Evolutionary conservation across 2,329 filamentous ascomycete species (phyloP).

Genomic region (Juglanconis sp.): DNA sequence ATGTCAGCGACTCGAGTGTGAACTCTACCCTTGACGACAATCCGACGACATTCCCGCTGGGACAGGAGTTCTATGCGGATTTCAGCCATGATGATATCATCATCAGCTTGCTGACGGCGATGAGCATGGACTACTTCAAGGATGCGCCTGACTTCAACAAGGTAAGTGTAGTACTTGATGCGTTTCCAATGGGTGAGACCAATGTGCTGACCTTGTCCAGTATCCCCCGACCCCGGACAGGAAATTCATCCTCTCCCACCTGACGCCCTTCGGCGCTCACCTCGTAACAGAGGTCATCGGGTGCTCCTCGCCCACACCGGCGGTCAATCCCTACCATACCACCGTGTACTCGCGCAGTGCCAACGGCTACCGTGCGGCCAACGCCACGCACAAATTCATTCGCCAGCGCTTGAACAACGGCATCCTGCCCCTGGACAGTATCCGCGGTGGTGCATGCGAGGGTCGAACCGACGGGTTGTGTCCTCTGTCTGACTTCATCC

Average conservation of each 20-base stretch:
- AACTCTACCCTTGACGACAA: constrained; percentile 48
- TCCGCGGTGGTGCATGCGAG: constrained; percentile 42
- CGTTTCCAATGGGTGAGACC: neutral
- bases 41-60: constrained; percentile 41
- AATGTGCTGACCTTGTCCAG: constrained; percentile 11
- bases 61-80: constrained; percentile 48
- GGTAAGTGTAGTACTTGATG: neutral
- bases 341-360: constrained; percentile 39
- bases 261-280: constrained; percentile 54
- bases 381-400: constrained; percentile 43
- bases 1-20: constrained; percentile 46
- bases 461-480: constrained; percentile 44
- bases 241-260: constrained; percentile 45
- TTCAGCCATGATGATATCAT: constrained; percentile 54
- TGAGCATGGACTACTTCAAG: constrained; percentile 53
- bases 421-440: constrained; percentile 43
- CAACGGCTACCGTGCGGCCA: constrained; percentile 42
- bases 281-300: constrained; percentile 52
- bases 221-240: constrained; percentile 41
- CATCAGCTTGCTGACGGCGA: constrained; percentile 45
- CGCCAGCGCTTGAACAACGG: constrained; percentile 48
- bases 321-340: constrained; percentile 34
- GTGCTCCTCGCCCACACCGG: constrained; percentile 30
- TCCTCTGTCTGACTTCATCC: constrained; percentile 37
- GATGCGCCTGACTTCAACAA: constrained; percentile 38